A percentile compares a stretch with the other conserved stretches of the same genome.
Conservation (phyloP, 2,329 filamentous ascomycete genomes). For the Huntiella abstrusa region DNA sequence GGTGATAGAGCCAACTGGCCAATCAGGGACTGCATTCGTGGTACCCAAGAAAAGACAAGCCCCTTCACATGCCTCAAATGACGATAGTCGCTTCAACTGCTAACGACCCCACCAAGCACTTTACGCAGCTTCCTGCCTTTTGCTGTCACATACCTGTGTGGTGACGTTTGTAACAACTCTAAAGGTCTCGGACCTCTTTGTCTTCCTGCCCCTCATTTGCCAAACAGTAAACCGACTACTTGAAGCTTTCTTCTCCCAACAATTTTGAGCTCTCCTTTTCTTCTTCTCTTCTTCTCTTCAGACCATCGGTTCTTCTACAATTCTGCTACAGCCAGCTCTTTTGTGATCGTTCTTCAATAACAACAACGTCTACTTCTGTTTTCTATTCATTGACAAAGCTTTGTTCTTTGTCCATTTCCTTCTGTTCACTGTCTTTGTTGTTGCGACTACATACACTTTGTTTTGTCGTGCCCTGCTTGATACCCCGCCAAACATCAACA, state of each 20-base stretch:
- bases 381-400: background rate
- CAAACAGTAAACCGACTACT: background rate
- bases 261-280: constrained; percentile 1
- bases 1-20: too few species aligned
- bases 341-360: too few species aligned
- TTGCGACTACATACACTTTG: background rate
- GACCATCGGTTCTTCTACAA: background rate
- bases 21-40: too few species aligned
- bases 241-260: background rate
- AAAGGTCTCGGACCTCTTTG: constrained; percentile 5
- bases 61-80: too few species aligned
- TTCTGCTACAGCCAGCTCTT: background rate
- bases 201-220: background rate
- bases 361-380: too few species aligned
- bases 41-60: too few species aligned
- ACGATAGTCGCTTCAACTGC: too few species aligned
- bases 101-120: too few species aligned
- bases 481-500: constrained; percentile 1
- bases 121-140: too few species aligned
- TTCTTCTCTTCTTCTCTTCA: background rate
- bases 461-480: background rate
- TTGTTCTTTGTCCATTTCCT: constrained; percentile 1
- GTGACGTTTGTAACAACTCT: too few species aligned
- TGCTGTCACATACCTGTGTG: too few species aligned
- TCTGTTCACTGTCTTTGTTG: background rate